Base-by-base conservation (phyloP, 148 eudicot genomes). In the Beta vulgaris region DNA sequence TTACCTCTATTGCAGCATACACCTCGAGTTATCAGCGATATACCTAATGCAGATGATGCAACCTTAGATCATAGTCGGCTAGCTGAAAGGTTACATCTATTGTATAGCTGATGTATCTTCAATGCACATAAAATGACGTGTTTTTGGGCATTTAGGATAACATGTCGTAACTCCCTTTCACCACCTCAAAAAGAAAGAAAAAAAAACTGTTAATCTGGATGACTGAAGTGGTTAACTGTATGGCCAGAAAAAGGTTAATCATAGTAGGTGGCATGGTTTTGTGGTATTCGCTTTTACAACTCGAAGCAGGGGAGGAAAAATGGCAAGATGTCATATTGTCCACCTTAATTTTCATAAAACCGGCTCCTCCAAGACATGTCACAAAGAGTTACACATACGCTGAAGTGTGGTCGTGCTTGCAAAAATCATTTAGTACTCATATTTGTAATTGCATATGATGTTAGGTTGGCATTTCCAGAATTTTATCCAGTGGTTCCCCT, bases 31-130 rank as follows among this genome's bases (percentile, higher is more conserved):
- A 81, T 84, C 80, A 82, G 80, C 42, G 76, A 84, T 64, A 87
- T 90, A 81, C 95, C 95, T 37, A 89, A 84, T 63, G 59, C 83
- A 46, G 82, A 84, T 72, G 92, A 88, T 83, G 96, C 96, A 60
- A 87, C 82, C 34, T 78, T 88, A 7, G 91, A 91, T 79, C 96
- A 91, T 74, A 90, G 77, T 46, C 73, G 87, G 57, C 85, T 91
- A 42, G 81, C 88, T 37, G 73, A 81, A 72, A 88, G 96, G 96
- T 91, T 74, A 60, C 57, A 6, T 6, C 61, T 72, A 54, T 19
- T 71, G 42, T 5, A 36, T n/a, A 4, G 31, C 37, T 34, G 40
- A 26, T 35, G 60, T 29, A 25, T 48, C 19, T 44, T 44, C 28
- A 49, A 25, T 59, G 35, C 6, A 13, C 35, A 59, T 59, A 35